These are phyloP conservation scores for Hansenula lynferdii DNA, from an alignment of 1,139 yeast species.

Conservation along the genomic window DNA sequence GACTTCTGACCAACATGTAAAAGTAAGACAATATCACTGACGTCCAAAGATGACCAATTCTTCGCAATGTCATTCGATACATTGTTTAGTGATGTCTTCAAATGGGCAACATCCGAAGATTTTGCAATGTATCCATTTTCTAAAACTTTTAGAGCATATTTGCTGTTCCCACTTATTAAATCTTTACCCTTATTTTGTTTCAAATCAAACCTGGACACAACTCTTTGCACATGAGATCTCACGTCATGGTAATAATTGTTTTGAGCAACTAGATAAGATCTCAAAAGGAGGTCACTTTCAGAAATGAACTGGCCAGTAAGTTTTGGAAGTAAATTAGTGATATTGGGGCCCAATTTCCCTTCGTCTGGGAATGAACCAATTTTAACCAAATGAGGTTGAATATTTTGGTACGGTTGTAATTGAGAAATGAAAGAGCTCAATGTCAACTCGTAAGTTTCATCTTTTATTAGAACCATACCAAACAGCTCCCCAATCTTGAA, in stretches of 20 bases:
- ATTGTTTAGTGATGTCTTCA: constrained; percentile 13
- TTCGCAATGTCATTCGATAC: constrained; percentile 8
- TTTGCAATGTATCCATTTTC: too few species aligned
- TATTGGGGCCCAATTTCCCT: too few species aligned
- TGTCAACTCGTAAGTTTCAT: too few species aligned
- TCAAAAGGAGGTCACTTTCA: constrained; percentile 28
- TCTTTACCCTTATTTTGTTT: constrained; percentile 9
- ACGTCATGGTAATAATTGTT: constrained; percentile 21
- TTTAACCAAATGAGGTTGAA: too few species aligned
- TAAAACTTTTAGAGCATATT: too few species aligned
- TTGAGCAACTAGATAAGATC: constrained; percentile 22
- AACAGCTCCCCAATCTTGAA: neutral
- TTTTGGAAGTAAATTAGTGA: neutral
- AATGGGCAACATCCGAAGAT: constrained; percentile 22
- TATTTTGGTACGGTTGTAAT: too few species aligned
- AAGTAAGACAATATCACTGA: constrained; percentile 28
- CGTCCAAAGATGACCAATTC: constrained; percentile 28
- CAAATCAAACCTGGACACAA: constrained; percentile 22
- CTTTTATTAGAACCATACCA: too few species aligned
- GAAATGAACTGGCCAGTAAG: constrained; percentile 18
- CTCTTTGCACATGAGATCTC: constrained; percentile 22
- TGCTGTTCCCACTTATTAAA: constrained; percentile 25
- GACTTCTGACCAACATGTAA: constrained; percentile 16
- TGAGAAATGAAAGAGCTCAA: too few species aligned
- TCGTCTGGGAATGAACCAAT: too few species aligned